Conservation (phyloP, 2,329 filamentous ascomycete genomes). For the Stagonosporopsis cucurbitacearum region DNA sequence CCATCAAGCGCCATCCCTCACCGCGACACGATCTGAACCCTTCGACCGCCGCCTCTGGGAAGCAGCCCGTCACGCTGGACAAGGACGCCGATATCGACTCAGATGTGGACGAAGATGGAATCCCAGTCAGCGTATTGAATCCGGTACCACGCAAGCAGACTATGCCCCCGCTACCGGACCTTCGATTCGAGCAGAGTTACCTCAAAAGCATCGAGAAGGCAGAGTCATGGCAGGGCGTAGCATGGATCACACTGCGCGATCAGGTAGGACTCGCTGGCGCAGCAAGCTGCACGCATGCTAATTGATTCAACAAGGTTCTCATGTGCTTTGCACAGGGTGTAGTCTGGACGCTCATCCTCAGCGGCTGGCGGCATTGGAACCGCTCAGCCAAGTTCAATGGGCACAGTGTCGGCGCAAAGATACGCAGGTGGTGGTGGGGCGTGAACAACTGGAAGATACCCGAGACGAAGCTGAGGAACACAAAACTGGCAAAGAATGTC, state of each 20-base stretch:
- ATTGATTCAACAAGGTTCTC: slow-evolving; percentile 65
- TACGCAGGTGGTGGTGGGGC: slow-evolving; percentile 92
- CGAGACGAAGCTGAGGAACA: slow-evolving; percentile 31
- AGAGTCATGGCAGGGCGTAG: slow-evolving; percentile 78
- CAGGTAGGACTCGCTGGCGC: slow-evolving; percentile 64
- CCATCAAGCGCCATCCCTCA: slow-evolving; percentile 76
- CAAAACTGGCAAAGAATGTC: slow-evolving; percentile 43
- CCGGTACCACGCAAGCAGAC: slow-evolving; percentile 60
- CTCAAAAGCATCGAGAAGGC: slow-evolving; percentile 84
- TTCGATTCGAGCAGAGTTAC: slow-evolving; percentile 98
- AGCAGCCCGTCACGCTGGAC: slow-evolving; percentile 62
- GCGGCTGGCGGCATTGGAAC: slow-evolving; percentile 93
- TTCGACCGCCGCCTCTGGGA: slow-evolving; percentile 73
- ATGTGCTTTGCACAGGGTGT: slow-evolving; percentile 88
- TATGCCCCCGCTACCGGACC: slow-evolving; percentile 77
- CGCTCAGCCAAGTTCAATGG: slow-evolving; percentile 77
- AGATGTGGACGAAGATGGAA: slow-evolving; percentile 68
- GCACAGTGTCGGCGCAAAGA: slow-evolving; percentile 73
- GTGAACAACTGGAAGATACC: slow-evolving; percentile 82
- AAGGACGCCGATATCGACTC: slow-evolving; percentile 50
- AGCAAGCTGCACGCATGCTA: background rate
- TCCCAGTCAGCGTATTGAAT: slow-evolving; percentile 70
- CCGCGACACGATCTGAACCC: slow-evolving; percentile 79
- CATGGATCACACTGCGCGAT: slow-evolving; percentile 85
- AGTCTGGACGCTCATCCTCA: slow-evolving; percentile 83